Evolutionary conservation across 2,329 filamentous ascomycete species (phyloP).

Genomic region (Grosmannia clavigera): DNA sequence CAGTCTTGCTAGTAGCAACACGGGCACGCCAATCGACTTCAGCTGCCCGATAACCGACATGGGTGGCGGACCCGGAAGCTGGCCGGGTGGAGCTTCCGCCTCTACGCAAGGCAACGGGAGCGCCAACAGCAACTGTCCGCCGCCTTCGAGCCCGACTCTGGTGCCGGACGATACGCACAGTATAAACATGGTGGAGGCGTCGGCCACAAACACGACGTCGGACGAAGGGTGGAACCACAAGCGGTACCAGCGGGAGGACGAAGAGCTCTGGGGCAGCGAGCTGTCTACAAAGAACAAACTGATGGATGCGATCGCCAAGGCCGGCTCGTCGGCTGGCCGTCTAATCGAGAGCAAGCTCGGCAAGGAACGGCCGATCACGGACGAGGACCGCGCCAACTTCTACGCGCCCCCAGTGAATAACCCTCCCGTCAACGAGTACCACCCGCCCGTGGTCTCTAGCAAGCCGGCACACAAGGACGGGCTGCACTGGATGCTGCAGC

Average conservation of each 20-base stretch:
- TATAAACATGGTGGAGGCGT: conserved; percentile 23
- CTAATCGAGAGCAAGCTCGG: conserved; percentile 39
- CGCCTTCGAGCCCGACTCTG: conserved; percentile 27
- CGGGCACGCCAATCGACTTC: conserved; percentile 18
- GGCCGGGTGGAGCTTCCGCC: neutral
- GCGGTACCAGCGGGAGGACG: conserved; percentile 77
- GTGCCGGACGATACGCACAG: conserved; percentile 33
- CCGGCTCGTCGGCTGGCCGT: conserved; percentile 41
- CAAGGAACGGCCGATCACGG: conserved; percentile 33
- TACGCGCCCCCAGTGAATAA: conserved; percentile 41
- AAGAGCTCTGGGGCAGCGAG: conserved; percentile 66
- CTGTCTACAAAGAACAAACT: conserved; percentile 40
- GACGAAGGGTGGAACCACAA: conserved; percentile 61
- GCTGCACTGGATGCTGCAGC: conserved; percentile 84
- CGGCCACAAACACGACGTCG: conserved; percentile 19
- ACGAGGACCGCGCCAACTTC: conserved; percentile 41
- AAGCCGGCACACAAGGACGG: conserved; percentile 57
- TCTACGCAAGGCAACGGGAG: neutral
- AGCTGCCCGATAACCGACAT: neutral
- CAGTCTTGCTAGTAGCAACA: conserved; percentile 23
- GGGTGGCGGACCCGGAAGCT: neutral
- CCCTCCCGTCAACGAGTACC: conserved; percentile 73
- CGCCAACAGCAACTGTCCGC: neutral
- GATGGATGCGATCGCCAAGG: conserved; percentile 46
- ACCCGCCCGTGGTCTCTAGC: conserved; percentile 72